Evolutionary conservation across 306 rosid genomes (phyloP).

Genomic region (Urtica urens): DNA sequence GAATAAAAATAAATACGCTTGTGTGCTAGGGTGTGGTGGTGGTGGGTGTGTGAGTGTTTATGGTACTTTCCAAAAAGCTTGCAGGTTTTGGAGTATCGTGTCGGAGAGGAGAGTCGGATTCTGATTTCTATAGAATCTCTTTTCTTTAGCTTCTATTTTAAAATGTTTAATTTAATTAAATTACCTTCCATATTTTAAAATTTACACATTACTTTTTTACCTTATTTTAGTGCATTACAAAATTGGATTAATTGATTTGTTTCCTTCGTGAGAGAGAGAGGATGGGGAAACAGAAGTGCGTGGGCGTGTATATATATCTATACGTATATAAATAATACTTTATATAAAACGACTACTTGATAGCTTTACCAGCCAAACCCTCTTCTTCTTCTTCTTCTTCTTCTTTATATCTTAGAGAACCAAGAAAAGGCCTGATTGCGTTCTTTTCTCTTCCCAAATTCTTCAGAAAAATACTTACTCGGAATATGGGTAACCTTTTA

Average conservation of each 20-base stretch:
- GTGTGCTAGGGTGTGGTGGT: constrained; percentile 19
- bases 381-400: too few relatives aligned
- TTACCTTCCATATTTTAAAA: neutral
- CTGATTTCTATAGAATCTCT: constrained; percentile 13
- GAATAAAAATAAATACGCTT: constrained; percentile 6
- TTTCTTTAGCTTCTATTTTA: neutral
- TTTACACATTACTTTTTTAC: constrained; percentile 16
- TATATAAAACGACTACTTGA: neutral
- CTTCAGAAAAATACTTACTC: too few relatives aligned
- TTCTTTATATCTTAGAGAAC: constrained; percentile 21
- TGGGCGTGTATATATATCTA: constrained; percentile 8
- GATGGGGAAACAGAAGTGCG: neutral
- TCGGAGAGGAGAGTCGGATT: constrained; percentile 41
- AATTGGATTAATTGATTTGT: neutral
- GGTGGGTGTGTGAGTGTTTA: constrained; percentile 10
- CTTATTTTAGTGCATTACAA: constrained; percentile 34
- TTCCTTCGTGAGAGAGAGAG: constrained; percentile 2
- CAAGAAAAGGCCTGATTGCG: constrained; percentile 3
- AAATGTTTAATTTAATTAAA: neutral
- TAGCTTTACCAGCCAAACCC: neutral
- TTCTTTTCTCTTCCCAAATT: too few relatives aligned
- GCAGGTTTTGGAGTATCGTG: constrained; percentile 95
- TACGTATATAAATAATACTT: constrained; percentile 13
- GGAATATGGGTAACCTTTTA: too few relatives aligned
- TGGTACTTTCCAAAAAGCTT: constrained; percentile 39